A percentile compares a stretch with the other conserved stretches of the same genome.
Conservation (phyloP, 1,284 basidiomycete species). For the Athelia sp. region DNA sequence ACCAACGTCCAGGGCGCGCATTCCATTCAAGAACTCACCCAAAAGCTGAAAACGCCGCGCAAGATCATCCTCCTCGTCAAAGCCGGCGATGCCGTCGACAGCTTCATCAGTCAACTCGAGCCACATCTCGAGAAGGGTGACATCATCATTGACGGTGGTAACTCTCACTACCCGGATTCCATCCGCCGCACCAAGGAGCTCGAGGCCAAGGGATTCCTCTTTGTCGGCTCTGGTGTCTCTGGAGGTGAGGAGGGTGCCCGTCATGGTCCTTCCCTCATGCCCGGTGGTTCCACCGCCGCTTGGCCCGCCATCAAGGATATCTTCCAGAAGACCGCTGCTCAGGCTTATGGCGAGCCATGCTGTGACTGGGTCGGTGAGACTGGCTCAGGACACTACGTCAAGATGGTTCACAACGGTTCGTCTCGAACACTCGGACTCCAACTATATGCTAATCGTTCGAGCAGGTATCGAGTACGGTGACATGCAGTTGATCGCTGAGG, state of each 20-base stretch:
- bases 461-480: slow-evolving; percentile 98
- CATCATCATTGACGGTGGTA: slow-evolving; percentile 99
- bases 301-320: slow-evolving; percentile 98
- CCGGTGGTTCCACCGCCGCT: slow-evolving; percentile 90
- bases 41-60: slow-evolving; percentile 80
- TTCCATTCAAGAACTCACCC: slow-evolving; percentile 83
- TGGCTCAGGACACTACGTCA: slow-evolving; percentile 93
- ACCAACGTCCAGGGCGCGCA: slow-evolving; percentile 95
- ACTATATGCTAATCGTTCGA: slow-evolving; percentile 9
- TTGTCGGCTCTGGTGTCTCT: slow-evolving; percentile 98
- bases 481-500: slow-evolving; percentile 99
- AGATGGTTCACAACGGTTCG: slow-evolving; percentile 98
- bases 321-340: slow-evolving; percentile 97
- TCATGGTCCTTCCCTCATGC: slow-evolving; percentile 98
- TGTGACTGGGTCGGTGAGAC: slow-evolving; percentile 99
- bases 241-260: slow-evolving; percentile 99
- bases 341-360: slow-evolving; percentile 94
- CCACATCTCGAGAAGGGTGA: slow-evolving; percentile 74
- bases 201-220: slow-evolving; percentile 91
- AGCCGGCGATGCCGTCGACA: slow-evolving; percentile 75
- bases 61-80: slow-evolving; percentile 98
- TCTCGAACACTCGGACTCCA: slow-evolving; percentile 11
- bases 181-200: slow-evolving; percentile 93
- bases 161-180: slow-evolving; percentile 98
- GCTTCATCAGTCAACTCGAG: slow-evolving; percentile 68